Evolutionary conservation across 805 yeast species (phyloP).

Genomic region (Saccharomycopsis sp.): DNA sequence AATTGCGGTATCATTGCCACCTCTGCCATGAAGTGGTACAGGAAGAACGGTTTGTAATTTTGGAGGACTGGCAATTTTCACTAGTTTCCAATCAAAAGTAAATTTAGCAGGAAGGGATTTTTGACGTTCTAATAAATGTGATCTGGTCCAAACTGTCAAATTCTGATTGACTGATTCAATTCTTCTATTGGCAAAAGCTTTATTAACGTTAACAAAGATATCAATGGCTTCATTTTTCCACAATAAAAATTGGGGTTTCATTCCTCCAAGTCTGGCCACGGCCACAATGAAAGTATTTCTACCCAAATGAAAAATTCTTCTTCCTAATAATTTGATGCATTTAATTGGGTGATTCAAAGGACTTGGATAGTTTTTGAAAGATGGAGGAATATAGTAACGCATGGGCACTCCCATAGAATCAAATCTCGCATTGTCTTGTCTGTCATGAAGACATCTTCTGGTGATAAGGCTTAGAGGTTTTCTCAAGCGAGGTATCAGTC

Average conservation of each 20-base stretch:
- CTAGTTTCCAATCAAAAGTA: slow-evolving; percentile 65
- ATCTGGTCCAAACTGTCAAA: slow-evolving; percentile 54
- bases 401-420: slow-evolving; percentile 14
- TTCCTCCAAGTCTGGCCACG: slow-evolving; percentile 52
- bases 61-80: slow-evolving; percentile 61
- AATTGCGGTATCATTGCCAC: slow-evolving; percentile 46
- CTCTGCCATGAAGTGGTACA: slow-evolving; percentile 42
- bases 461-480: too few relatives aligned
- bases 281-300: slow-evolving; percentile 63
- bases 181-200: slow-evolving; percentile 59
- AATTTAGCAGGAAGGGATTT: slow-evolving; percentile 45
- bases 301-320: slow-evolving; percentile 53
- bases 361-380: slow-evolving; percentile 35
- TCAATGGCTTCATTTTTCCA: slow-evolving; percentile 87
- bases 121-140: slow-evolving; percentile 43
- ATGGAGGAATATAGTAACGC: slow-evolving; percentile 39
- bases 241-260: slow-evolving; percentile 54
- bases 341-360: slow-evolving; percentile 31
- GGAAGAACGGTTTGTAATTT: slow-evolving; percentile 63
- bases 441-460: too few relatives aligned
- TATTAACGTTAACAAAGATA: slow-evolving; percentile 64
- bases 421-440: too few relatives aligned
- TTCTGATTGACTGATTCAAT: slow-evolving; percentile 34
- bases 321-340: slow-evolving; percentile 37
- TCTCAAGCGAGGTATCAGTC: too few relatives aligned